Base-by-base conservation (phyloP, 2,329 filamentous ascomycete genomes). In the Neopestalotiopsis clavispora region DNA sequence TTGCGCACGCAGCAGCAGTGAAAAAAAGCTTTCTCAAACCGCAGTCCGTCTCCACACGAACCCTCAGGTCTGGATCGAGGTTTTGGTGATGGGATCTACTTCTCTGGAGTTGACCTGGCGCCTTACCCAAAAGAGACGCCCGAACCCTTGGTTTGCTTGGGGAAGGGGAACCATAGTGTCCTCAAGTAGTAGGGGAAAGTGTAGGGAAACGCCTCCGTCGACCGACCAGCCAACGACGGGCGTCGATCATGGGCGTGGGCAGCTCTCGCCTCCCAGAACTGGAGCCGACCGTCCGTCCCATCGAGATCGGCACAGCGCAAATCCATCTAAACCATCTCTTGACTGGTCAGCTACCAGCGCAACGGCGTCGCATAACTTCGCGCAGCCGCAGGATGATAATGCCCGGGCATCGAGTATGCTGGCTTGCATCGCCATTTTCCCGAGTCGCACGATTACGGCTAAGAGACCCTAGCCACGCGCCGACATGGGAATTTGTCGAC, bases 21-120 rank as follows among this genome's bases (percentile, higher is more conserved):
- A 38, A 61, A 40, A 30, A 61, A 38, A 61, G 28, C 28, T 30
- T 20, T 61, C 32, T 40, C 45, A 52, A 9, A 20, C 17, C n/a
- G n/a, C 45, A 17, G 45, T 61, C 14, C 59, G 28, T 14, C 57
- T 59, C 23, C 30, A 59, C 32, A 34, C n/a, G 32, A 38, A 4
- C 32, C 13, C 12, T 49, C 14, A 30, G 28, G 49, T 49, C 63
- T 56, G 45, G 63, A 65, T 65, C 63, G 63, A 38, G 30, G 52
- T 65, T 65, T 65, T 57, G 45, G 63, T 65, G 63, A 34, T 9
- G 63, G 10, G 45, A 65, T 65, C 42, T 30, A 14, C 23, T 12
- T 14, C 23, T 30, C 14, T 30, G 13, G 57, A 32, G 57, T n/a
- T 7, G 45, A n/a, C 45, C 45, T 52, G 45, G 45, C 45, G 45